Percentiles rank a stretch among this genome's conserved stretches.
Conservation (phyloP, 257 asterid genomes). For the Haberlea rhodopensis region DNA sequence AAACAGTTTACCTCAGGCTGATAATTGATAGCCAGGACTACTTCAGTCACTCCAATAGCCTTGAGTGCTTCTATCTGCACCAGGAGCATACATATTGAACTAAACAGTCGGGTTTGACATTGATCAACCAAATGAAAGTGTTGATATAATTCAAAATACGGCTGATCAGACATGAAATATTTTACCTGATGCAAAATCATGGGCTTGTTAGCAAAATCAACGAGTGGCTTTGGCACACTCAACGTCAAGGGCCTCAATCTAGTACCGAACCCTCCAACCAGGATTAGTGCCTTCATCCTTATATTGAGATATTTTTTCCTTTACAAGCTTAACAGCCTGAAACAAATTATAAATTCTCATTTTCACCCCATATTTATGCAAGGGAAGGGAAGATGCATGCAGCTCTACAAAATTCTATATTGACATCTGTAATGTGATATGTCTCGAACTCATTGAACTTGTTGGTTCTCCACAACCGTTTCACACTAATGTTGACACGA, state of each 20-base stretch:
- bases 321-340: constrained; percentile 21
- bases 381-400: constrained; percentile 31
- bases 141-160: not conserved
- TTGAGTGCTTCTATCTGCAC: constrained; percentile 85
- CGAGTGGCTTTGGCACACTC: constrained; percentile 90
- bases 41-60: constrained; percentile 91
- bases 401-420: constrained; percentile 29
- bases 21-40: constrained; percentile 90
- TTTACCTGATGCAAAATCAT: constrained; percentile 97
- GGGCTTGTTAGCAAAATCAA: constrained; percentile 94
- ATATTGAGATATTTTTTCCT: constrained; percentile 22
- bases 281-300: constrained; percentile 90
- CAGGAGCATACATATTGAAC: not conserved
- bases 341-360: constrained; percentile 18
- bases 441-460: constrained; percentile 34
- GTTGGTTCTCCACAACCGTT: constrained; percentile 40
- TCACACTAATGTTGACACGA: constrained; percentile 35
- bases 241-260: constrained; percentile 90
- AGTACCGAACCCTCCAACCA: constrained; percentile 95
- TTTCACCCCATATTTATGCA: constrained; percentile 31
- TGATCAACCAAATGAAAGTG: not conserved
- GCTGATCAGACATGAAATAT: not conserved
- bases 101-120: not conserved
- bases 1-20: constrained; percentile 77
- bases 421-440: constrained; percentile 52